These are phyloP conservation scores for Fagus sylvatica DNA, from an alignment of 306 rosid species.

Conservation along the genomic window DNA sequence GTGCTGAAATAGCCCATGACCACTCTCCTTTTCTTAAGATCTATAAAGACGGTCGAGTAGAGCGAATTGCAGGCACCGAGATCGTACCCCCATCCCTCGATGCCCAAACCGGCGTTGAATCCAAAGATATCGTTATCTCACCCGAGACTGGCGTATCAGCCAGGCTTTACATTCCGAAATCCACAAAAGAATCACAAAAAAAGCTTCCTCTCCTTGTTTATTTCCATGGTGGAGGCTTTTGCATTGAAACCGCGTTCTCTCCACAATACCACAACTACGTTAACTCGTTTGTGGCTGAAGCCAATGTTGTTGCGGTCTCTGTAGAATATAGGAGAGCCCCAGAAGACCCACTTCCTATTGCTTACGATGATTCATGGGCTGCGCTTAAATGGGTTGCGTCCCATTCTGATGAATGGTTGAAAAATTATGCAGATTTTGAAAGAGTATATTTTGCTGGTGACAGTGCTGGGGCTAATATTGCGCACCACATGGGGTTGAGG, in stretches of 20 bases:
- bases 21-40: slow-evolving; percentile 51
- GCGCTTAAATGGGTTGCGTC: slow-evolving; percentile 62
- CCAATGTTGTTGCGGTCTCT: slow-evolving; percentile 55
- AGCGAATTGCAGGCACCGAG: slow-evolving; percentile 44
- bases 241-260: slow-evolving; percentile 56
- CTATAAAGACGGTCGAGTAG: slow-evolving; percentile 60
- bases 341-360: slow-evolving; percentile 59
- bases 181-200: slow-evolving; percentile 22
- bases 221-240: slow-evolving; percentile 75
- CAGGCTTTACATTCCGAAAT: slow-evolving; percentile 56
- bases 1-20: slow-evolving; percentile 29
- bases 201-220: slow-evolving; percentile 63
- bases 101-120: slow-evolving; percentile 52
- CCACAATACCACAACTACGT: slow-evolving; percentile 49
- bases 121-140: slow-evolving; percentile 65
- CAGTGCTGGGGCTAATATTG: slow-evolving; percentile 70
- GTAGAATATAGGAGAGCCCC: slow-evolving; percentile 71
- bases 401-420: slow-evolving; percentile 53
- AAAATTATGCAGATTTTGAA: slow-evolving; percentile 40
- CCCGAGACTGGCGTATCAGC: slow-evolving; percentile 48
- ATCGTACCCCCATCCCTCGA: slow-evolving; percentile 44
- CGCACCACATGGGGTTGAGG: slow-evolving; percentile 55
- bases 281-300: slow-evolving; percentile 35
- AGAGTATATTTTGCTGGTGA: slow-evolving; percentile 62
- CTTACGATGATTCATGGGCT: slow-evolving; percentile 64